A percentile compares a stretch with the other conserved stretches of the same genome.
Conservation (phyloP, 257 asterid genomes). For the Plectranthus barbatus region DNA sequence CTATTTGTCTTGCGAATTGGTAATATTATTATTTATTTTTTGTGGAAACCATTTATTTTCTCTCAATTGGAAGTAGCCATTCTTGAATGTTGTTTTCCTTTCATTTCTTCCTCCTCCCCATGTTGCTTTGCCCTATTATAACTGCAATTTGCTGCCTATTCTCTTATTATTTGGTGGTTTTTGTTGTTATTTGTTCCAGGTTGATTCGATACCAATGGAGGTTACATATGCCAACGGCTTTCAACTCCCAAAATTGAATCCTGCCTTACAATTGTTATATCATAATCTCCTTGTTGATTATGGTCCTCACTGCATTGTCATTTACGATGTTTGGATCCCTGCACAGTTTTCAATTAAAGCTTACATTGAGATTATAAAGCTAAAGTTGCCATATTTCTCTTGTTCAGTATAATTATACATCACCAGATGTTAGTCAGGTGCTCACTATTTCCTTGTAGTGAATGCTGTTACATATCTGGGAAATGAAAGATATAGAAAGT, state of each 20-base stretch:
- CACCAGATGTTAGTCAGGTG: conserved; percentile 35
- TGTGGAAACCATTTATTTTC: not conserved
- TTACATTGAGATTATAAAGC: too few species aligned
- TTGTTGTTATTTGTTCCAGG: conserved; percentile 4
- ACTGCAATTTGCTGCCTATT: not conserved
- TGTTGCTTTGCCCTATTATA: not conserved
- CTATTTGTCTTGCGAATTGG: not conserved
- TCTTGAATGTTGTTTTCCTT: too few species aligned
- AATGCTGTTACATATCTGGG: conserved; percentile 42
- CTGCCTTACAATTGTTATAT: conserved; percentile 29
- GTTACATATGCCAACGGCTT: conserved; percentile 32
- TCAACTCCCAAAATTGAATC: conserved; percentile 23
- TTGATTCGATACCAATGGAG: conserved; percentile 28
- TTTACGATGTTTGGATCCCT: not conserved
- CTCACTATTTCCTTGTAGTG: conserved; percentile 18
- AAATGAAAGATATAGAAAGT: conserved; percentile 26
- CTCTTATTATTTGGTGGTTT: not conserved
- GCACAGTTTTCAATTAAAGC: not conserved
- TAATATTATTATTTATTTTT: not conserved
- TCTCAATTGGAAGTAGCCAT: not conserved
- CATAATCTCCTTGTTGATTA: not conserved
- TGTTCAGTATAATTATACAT: not conserved
- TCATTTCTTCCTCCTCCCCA: not conserved
- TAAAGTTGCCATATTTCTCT: too few species aligned
- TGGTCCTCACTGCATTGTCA: too few species aligned